phyloP scores from a whole-genome alignment of 495 filamentous ascomycete genomes.

The Hypoxylon perforatum region DNA sequence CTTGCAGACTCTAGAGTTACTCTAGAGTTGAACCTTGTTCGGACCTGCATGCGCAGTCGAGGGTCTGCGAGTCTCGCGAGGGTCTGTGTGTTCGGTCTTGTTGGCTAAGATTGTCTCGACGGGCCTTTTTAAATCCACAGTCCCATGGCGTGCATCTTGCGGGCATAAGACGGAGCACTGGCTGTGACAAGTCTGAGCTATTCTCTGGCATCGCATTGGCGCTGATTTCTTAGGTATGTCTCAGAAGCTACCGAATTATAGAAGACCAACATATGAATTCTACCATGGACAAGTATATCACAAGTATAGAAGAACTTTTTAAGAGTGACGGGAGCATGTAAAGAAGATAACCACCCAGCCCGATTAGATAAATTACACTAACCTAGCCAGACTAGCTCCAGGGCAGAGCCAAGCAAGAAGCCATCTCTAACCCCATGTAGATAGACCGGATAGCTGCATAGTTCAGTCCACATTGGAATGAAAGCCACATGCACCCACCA shows the following conservation, averaged over 20 bases:
- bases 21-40: constrained; percentile 29
- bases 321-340: constrained; percentile 1
- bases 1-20: too few relatives aligned
- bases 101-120: constrained; percentile 40
- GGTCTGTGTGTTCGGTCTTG: constrained; percentile 39
- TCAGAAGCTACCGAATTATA: constrained; percentile 18
- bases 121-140: constrained; percentile 2
- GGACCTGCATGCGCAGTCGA: constrained; percentile 38
- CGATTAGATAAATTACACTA: background rate
- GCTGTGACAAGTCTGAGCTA: constrained; percentile 30
- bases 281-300: background rate
- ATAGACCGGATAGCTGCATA: constrained; percentile 29
- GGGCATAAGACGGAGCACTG: constrained; percentile 22
- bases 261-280: constrained; percentile 13
- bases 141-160: constrained; percentile 12
- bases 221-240: constrained; percentile 13
- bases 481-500: constrained; percentile 8
- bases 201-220: constrained; percentile 22
- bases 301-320: background rate
- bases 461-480: constrained; percentile 12
- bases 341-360: constrained; percentile 3
- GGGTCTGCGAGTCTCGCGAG: constrained; percentile 33
- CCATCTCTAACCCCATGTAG: constrained; percentile 13
- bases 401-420: too few relatives aligned
- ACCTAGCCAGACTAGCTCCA: background rate